Conservation (phyloP, 257 asterid genomes). For the Capsicum rhomboideum region DNA sequence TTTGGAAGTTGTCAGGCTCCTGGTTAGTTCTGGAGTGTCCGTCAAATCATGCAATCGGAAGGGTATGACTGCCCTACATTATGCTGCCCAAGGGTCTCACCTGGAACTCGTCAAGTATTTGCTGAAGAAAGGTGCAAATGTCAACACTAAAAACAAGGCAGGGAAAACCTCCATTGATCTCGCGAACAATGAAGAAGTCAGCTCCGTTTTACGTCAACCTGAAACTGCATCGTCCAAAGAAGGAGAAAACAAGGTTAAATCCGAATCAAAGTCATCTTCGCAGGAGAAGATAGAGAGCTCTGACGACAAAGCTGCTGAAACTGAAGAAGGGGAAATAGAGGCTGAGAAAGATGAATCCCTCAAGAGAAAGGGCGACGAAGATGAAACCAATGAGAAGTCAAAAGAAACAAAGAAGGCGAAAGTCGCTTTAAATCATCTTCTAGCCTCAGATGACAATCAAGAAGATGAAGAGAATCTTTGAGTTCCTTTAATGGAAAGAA, state of each 20-base stretch:
- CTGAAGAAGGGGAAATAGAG: slow-evolving; percentile 19
- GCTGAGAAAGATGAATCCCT: slow-evolving; percentile 27
- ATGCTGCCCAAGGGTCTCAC: slow-evolving; percentile 86
- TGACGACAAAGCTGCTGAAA: slow-evolving; percentile 14
- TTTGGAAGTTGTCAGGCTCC: slow-evolving; percentile 56
- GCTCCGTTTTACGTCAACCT: slow-evolving; percentile 32
- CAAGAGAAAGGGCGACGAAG: slow-evolving; percentile 23
- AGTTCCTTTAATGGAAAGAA: slow-evolving; percentile 5
- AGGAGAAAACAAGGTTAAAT: slow-evolving; percentile 25
- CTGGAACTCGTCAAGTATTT: slow-evolving; percentile 65
- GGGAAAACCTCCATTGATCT: slow-evolving; percentile 72
- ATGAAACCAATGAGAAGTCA: slow-evolving; percentile 18
- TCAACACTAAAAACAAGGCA: slow-evolving; percentile 60
- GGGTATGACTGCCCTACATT: slow-evolving; percentile 92
- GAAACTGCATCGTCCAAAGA: slow-evolving; percentile 24
- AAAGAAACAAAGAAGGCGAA: slow-evolving; percentile 47
- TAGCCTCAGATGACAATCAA: slow-evolving; percentile 60
- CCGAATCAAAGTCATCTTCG: slow-evolving; percentile 10
- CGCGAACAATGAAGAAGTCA: slow-evolving; percentile 58
- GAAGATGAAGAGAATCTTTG: slow-evolving; percentile 47
- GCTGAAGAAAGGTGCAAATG: slow-evolving; percentile 68
- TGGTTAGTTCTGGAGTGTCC: slow-evolving; percentile 53
- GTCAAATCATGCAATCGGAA: slow-evolving; percentile 68
- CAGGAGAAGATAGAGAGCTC: slow-evolving; percentile 18
- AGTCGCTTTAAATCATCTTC: slow-evolving; percentile 72